Conservation (phyloP, 1,284 basidiomycete species). For the Ceratobasidium sp. region DNA sequence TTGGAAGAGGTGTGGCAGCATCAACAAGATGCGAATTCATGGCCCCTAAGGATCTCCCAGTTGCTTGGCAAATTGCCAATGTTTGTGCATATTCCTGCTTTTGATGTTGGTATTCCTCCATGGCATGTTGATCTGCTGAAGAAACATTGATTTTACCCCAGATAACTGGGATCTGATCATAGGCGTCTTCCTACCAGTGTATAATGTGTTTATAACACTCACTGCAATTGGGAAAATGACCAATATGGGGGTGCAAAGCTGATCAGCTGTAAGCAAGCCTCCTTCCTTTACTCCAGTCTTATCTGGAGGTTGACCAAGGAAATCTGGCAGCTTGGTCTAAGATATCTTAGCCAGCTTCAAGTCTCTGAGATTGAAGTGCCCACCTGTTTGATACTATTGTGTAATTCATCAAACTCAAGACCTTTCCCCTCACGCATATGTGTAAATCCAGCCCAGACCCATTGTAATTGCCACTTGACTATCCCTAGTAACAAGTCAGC, state of each 20-base stretch:
- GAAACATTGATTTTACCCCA: slow-evolving; percentile 15
- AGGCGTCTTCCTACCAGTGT: neutral
- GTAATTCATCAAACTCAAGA: slow-evolving; percentile 16
- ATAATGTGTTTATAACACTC: neutral
- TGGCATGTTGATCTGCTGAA: slow-evolving; percentile 7
- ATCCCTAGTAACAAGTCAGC: slow-evolving; percentile 5
- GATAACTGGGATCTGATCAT: slow-evolving; percentile 23
- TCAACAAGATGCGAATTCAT: too few species aligned
- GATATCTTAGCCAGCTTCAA: neutral
- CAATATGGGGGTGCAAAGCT: slow-evolving; percentile 8
- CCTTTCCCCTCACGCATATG: slow-evolving; percentile 24
- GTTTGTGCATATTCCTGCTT: neutral
- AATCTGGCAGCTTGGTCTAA: slow-evolving; percentile 26
- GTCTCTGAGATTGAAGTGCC: neutral
- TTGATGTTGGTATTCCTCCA: slow-evolving; percentile 14
- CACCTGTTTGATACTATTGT: slow-evolving; percentile 8
- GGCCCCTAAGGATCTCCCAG: neutral
- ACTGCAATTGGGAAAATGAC: slow-evolving; percentile 31
- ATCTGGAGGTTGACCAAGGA: slow-evolving; percentile 26
- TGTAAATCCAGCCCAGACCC: slow-evolving; percentile 9
- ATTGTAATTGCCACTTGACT: slow-evolving; percentile 23
- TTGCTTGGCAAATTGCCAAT: neutral
- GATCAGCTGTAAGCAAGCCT: slow-evolving; percentile 26
- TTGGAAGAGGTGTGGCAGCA: neutral
- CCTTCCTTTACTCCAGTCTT: slow-evolving; percentile 24